Evolutionary conservation across 1,284 basidiomycete genomes (phyloP).

Genomic region (Calocybe gambosa): DNA sequence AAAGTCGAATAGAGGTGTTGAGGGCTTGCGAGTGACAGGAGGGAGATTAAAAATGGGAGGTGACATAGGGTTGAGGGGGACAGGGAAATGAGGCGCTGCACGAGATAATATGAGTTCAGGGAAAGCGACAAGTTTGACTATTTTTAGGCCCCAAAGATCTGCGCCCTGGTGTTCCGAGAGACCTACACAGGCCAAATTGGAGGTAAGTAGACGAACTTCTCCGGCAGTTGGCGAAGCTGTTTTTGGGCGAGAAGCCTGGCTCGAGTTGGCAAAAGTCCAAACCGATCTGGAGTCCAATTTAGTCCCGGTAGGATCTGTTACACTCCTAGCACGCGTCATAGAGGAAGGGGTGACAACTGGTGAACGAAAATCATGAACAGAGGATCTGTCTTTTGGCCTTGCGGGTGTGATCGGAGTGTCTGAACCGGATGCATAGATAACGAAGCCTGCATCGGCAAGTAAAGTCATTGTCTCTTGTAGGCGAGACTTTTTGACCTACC

Average conservation of each 20-base stretch:
- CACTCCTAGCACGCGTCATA: constrained; percentile 27
- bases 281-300: constrained; percentile 8
- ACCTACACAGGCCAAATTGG: constrained; percentile 54
- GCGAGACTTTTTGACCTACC: constrained; percentile 60
- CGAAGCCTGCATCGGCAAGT: constrained; percentile 57
- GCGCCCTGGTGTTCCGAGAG: constrained; percentile 52
- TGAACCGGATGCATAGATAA: constrained; percentile 56
- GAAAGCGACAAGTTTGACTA: constrained; percentile 67
- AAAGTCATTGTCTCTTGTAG: constrained; percentile 57
- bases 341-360: constrained; percentile 28
- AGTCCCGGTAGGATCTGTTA: constrained; percentile 11
- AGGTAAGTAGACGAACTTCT: constrained; percentile 44
- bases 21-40: constrained; percentile 16
- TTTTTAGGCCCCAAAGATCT: constrained; percentile 67
- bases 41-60: constrained; percentile 5
- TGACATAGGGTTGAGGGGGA: constrained; percentile 5
- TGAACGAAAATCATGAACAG: constrained; percentile 33
- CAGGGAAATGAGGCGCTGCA: constrained; percentile 6
- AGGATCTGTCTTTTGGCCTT: constrained; percentile 29
- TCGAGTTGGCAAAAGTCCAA: constrained; percentile 5
- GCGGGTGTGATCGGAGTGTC: constrained; percentile 32
- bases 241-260: constrained; percentile 22
- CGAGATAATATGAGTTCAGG: constrained; percentile 55
- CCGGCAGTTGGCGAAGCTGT: constrained; percentile 42
- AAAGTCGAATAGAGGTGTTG: constrained; percentile 17